Conservation (phyloP, 176 grass and related monocot genomes). For the Eleusine indica region DNA sequence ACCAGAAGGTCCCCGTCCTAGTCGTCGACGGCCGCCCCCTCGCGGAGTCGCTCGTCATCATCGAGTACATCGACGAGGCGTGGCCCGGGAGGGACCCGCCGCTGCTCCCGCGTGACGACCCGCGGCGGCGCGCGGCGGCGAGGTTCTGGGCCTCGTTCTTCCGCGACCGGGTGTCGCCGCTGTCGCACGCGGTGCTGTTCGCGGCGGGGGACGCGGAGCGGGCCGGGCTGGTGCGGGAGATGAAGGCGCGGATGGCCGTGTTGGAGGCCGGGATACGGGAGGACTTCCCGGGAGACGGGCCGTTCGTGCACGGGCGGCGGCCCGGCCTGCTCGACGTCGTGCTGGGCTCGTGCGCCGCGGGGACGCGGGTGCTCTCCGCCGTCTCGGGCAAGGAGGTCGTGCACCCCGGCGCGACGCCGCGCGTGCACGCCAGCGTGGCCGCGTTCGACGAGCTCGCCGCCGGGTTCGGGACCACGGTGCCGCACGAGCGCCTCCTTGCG, state of each 20-base stretch:
- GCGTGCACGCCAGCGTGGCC: constrained; percentile 30
- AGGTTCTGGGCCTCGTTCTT: constrained; percentile 66
- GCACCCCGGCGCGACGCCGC: neutral
- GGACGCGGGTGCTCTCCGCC: constrained; percentile 21
- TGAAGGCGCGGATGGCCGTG: constrained; percentile 20
- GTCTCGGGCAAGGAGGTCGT: constrained; percentile 37
- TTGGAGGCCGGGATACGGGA: constrained; percentile 25
- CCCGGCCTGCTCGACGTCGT: constrained; percentile 47
- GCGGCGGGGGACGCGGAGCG: constrained; percentile 21
- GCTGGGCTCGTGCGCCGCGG: constrained; percentile 30
- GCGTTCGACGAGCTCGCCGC: constrained; percentile 30
- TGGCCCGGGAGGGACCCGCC: constrained; percentile 36
- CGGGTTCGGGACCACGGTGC: constrained; percentile 9
- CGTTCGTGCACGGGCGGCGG: constrained; percentile 39
- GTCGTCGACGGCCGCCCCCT: constrained; percentile 42
- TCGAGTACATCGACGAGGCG: constrained; percentile 57
- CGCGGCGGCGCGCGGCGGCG: constrained; percentile 34
- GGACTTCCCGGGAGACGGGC: constrained; percentile 26
- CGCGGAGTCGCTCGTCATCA: constrained; percentile 46
- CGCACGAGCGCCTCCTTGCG: constrained; percentile 37
- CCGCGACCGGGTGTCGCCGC: constrained; percentile 46
- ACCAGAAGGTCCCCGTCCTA: constrained; percentile 57
- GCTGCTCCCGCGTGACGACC: constrained; percentile 17
- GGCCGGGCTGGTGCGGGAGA: constrained; percentile 18
- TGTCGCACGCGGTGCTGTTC: constrained; percentile 1